Conservation (phyloP, 176 grass and related monocot species). For the Cymbopogon citratus region DNA sequence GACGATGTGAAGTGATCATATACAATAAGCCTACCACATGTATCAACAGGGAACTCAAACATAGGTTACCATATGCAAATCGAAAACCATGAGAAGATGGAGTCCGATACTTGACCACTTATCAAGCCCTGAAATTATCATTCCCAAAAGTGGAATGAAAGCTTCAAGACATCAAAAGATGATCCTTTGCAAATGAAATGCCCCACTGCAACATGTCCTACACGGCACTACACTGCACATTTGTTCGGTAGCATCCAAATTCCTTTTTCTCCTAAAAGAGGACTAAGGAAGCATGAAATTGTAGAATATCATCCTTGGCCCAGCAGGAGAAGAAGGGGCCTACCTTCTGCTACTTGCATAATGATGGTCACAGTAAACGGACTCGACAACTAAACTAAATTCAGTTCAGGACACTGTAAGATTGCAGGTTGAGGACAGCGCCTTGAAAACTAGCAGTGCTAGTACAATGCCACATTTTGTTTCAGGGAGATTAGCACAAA, state of each 20-base stretch:
- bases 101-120: not conserved
- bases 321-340: slow-evolving; percentile 31
- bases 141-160: slow-evolving; percentile 11
- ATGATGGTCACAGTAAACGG: slow-evolving; percentile 15
- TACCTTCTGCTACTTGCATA: slow-evolving; percentile 11
- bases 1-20: not conserved
- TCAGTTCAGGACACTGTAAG: slow-evolving; percentile 19
- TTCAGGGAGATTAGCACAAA: not conserved
- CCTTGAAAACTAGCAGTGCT: not conserved
- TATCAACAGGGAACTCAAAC: not conserved
- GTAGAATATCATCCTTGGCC: slow-evolving; percentile 32
- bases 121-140: slow-evolving; percentile 17
- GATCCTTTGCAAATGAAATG: slow-evolving; percentile 33
- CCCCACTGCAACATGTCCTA: slow-evolving; percentile 33
- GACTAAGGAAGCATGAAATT: slow-evolving; percentile 14
- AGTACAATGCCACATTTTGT: not conserved
- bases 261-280: slow-evolving; percentile 25
- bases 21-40: too few relatives aligned
- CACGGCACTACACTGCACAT: slow-evolving; percentile 13
- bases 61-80: not conserved
- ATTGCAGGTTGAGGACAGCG: slow-evolving; percentile 2
- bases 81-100: not conserved
- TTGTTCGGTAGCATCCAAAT: slow-evolving; percentile 28
- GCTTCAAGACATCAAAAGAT: slow-evolving; percentile 24
- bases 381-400: not conserved